Evolutionary conservation across 2,329 filamentous ascomycete species (phyloP).

Genomic region (Pseudogymnoascus sp.): DNA sequence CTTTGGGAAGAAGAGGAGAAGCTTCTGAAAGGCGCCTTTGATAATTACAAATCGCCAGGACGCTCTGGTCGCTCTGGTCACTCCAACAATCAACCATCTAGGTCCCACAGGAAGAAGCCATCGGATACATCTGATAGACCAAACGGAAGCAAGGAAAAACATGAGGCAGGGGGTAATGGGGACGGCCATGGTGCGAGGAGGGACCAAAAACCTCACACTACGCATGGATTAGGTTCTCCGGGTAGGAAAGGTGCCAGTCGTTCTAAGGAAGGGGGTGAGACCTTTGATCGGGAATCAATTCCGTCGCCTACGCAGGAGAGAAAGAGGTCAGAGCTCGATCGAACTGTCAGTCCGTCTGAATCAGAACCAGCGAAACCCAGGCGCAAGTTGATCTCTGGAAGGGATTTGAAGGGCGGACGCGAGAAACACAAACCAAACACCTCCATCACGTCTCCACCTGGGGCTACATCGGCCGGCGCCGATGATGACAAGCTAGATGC

Average conservation of each 20-base stretch:
- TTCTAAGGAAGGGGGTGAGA: not conserved
- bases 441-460: slow-evolving; percentile 35
- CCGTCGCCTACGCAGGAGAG: not conserved
- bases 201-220: not conserved
- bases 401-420: slow-evolving; percentile 52
- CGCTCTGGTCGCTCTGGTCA: not conserved
- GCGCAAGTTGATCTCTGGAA: slow-evolving; percentile 57
- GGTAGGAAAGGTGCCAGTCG: not conserved
- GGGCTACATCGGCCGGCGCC: not conserved
- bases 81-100: not conserved
- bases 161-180: not conserved
- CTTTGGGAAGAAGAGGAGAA: slow-evolving; percentile 86
- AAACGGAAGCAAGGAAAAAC: not conserved
- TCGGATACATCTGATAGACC: not conserved
- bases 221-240: not conserved
- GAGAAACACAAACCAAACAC: slow-evolving; percentile 46
- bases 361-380: slow-evolving; percentile 47
- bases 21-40: slow-evolving; percentile 68
- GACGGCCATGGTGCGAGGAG: not conserved
- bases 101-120: not conserved
- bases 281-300: not conserved
- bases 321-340: not conserved
- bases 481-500: slow-evolving; percentile 1
- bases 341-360: slow-evolving; percentile 20
- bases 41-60: slow-evolving; percentile 44